Percentiles rank a stretch among this genome's conserved stretches.
Conservation (phyloP, 176 grass and related monocot species). For the Oryza officinalis region DNA sequence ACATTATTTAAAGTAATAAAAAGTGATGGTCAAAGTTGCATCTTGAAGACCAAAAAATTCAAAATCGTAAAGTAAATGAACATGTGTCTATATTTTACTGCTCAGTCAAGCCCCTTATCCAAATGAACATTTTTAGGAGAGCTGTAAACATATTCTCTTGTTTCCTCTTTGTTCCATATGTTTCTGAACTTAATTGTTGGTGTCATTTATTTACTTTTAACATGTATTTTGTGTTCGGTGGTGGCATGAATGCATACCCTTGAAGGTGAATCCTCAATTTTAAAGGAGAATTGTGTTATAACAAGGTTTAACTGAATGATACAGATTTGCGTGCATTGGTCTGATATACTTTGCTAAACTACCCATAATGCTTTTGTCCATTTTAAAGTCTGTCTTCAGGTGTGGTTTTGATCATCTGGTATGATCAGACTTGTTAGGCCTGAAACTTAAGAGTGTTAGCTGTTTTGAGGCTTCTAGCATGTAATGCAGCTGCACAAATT, state of each 20-base stretch:
- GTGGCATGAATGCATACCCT: not conserved
- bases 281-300: not conserved
- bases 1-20: not conserved
- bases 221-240: not conserved
- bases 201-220: not conserved
- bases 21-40: not conserved
- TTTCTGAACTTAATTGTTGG: not conserved
- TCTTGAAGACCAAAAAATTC: not conserved
- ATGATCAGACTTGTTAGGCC: not conserved
- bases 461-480: too few relatives aligned
- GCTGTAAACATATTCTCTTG: not conserved
- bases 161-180: not conserved
- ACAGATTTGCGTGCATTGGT: not conserved
- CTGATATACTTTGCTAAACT: not conserved
- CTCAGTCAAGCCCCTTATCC: not conserved
- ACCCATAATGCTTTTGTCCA: not conserved
- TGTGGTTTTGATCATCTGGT: not conserved
- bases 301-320: not conserved
- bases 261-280: not conserved
- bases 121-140: not conserved
- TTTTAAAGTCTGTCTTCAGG: not conserved
- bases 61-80: not conserved
- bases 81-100: not conserved
- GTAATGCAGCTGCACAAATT: not conserved
- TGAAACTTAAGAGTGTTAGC: not conserved